Evolutionary conservation across 2,329 filamentous ascomycete genomes (phyloP), one percentile per base, ranked within the genome.

Genomic region (Diplodia mutila): DNA sequence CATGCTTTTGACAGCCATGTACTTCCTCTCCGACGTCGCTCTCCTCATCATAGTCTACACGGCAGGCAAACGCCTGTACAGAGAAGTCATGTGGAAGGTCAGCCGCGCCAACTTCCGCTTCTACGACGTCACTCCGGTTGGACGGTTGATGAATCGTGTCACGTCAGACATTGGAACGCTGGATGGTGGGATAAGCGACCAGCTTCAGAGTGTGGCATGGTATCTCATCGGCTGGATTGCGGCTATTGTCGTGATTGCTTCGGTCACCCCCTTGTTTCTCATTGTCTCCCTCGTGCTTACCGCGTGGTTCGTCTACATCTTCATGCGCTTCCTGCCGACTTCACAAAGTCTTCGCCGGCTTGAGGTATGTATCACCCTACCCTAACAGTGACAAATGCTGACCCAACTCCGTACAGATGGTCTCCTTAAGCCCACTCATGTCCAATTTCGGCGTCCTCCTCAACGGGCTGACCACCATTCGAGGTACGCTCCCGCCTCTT

Each of bases 381-480:
- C 5, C 7, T 9, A 16, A 21, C 2, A 1, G 9, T 53, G 69
- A 74, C 65, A 74, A 59, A 3, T 11, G 6, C 18, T 12, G 9
- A 29, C 57, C 48, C 23, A 42, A 7, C 4, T 1, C 1, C 18
- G 12, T 8, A 48, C 29, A 79, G 76, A 97, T 94, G 90, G 90
- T 94, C 0, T 97, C 93, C 0, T 82, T 97, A 0, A 94, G 90
- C 11, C 94, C 94, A 0, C 83, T 97, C 23, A 93, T 97, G 81
- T 93, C 93, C 46, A 97, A 97, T 76, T 97, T 97, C 70, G 93
- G 93, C 27, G 92, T 93, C 27, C 85, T 97, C 51, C 84, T 96
- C 2, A 91, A 96, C 69, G 94, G 94, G 0, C 81, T 97, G 9
- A 93, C 91, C 0, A 97, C 94, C 0, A 93, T 97, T 85, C 94